These are phyloP conservation scores for Pestalotiopsis sp. DNA, from an alignment of 2,329 filamentous ascomycete species.

Conservation along the genomic window DNA sequence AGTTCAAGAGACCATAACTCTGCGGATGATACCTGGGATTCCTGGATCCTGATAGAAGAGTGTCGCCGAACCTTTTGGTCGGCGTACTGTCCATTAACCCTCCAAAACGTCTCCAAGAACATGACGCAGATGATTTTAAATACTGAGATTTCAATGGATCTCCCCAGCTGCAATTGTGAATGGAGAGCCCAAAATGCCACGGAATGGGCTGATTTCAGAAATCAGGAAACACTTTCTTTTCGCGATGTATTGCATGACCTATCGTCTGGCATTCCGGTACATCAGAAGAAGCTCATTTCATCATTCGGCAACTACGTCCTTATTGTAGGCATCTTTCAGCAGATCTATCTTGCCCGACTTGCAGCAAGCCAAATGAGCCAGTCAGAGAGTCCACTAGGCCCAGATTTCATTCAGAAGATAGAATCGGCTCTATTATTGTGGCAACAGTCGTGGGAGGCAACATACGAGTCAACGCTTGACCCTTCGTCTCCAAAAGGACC, in stretches of 20 bases:
- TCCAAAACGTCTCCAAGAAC: conserved; percentile 7
- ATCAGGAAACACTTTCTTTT: conserved; percentile 24
- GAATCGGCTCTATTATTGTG: conserved; percentile 50
- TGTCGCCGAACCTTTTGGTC: not conserved
- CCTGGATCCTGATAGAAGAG: not conserved
- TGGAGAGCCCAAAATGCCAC: conserved; percentile 55
- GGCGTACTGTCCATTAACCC: not conserved
- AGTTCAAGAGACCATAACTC: conserved; percentile 4
- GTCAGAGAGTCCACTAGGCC: not conserved
- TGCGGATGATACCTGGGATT: conserved; percentile 37
- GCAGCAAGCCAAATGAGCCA: not conserved
- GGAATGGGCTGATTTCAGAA: conserved; percentile 47
- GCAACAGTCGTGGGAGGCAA: conserved; percentile 55
- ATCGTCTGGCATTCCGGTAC: conserved; percentile 21
- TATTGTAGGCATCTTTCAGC: conserved; percentile 55
- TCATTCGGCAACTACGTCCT: conserved; percentile 57
- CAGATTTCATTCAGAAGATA: conserved; percentile 44
- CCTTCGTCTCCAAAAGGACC: conserved; percentile 54
- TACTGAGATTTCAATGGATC: conserved; percentile 53
- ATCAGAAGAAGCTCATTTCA: conserved; percentile 35
- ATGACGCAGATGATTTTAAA: conserved; percentile 60
- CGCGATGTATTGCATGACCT: conserved; percentile 35
- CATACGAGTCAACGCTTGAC: conserved; percentile 55
- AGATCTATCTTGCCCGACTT: conserved; percentile 49
- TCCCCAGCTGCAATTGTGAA: conserved; percentile 56